Evolutionary conservation across 1,284 basidiomycete genomes (phyloP).

Genomic region (Heterobasidion parviporum): DNA sequence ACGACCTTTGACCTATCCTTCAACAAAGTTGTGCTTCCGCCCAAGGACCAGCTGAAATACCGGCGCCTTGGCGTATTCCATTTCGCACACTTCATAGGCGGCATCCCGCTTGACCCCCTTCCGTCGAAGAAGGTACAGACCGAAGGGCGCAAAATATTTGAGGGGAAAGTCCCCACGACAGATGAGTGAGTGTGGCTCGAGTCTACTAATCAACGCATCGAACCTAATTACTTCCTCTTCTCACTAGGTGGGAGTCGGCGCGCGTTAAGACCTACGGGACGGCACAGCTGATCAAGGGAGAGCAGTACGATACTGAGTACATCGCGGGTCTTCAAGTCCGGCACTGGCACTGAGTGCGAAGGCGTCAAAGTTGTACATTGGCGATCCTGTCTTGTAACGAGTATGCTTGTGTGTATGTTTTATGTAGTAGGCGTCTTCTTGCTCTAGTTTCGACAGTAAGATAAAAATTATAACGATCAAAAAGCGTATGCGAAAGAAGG

Average conservation of each 20-base stretch:
- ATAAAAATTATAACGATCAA: too few relatives aligned
- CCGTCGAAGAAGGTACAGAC: constrained; percentile 22
- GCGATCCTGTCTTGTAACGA: too few relatives aligned
- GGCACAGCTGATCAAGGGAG: not conserved
- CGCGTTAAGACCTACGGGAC: constrained; percentile 21
- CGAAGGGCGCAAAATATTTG: constrained; percentile 22
- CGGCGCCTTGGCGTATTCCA: constrained; percentile 37
- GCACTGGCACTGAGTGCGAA: not conserved
- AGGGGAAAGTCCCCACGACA: constrained; percentile 21
- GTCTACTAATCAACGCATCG: too few relatives aligned
- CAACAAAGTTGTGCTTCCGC: constrained; percentile 28
- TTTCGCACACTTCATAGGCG: constrained; percentile 28
- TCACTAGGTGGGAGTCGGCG: constrained; percentile 23
- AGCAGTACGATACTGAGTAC: not conserved
- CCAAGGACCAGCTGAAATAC: constrained; percentile 29
- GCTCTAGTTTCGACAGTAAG: too few relatives aligned
- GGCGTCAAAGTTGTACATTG: not conserved
- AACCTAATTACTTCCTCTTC: not conserved
- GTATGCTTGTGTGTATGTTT: too few relatives aligned
- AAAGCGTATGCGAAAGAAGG: too few relatives aligned
- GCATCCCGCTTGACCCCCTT: constrained; percentile 19
- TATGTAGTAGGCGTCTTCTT: too few relatives aligned
- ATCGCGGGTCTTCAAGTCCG: not conserved
- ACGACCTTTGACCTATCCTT: not conserved
- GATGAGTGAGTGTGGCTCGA: constrained; percentile 15